Evolutionary conservation across 495 filamentous ascomycete species (phyloP).

Genomic region (Penicillium nucicola): DNA sequence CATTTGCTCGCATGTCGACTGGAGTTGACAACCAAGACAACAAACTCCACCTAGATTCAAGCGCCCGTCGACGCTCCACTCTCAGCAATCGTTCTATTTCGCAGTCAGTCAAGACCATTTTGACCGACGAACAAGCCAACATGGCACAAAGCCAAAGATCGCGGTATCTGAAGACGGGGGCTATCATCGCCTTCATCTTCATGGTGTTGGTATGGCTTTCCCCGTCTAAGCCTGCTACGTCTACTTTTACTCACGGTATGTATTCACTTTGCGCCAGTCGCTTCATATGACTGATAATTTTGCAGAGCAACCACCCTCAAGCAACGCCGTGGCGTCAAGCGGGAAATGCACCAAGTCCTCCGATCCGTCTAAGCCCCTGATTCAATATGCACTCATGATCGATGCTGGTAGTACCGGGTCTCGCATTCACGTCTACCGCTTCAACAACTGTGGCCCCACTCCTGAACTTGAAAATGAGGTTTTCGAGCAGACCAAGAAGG

Average conservation of each 20-base stretch:
- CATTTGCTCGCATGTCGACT: slow-evolving; percentile 49
- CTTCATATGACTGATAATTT: slow-evolving; percentile 7
- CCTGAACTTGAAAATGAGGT: slow-evolving; percentile 92
- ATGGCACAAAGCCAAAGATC: slow-evolving; percentile 72
- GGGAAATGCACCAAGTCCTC: slow-evolving; percentile 76
- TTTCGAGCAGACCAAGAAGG: slow-evolving; percentile 86
- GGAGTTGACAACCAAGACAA: slow-evolving; percentile 36
- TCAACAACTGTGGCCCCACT: slow-evolving; percentile 95
- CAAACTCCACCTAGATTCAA: slow-evolving; percentile 14
- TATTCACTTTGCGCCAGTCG: background rate
- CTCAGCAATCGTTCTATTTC: slow-evolving; percentile 20
- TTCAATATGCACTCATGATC: slow-evolving; percentile 98
- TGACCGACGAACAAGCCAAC: slow-evolving; percentile 30
- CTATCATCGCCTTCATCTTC: slow-evolving; percentile 69
- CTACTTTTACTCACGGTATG: slow-evolving; percentile 40
- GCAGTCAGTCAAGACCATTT: slow-evolving; percentile 8
- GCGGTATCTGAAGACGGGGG: slow-evolving; percentile 78
- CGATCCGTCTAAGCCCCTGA: slow-evolving; percentile 82
- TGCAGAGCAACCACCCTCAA: slow-evolving; percentile 26
- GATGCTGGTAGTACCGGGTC: slow-evolving; percentile 97
- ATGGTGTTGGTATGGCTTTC: slow-evolving; percentile 74
- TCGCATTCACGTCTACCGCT: slow-evolving; percentile 95
- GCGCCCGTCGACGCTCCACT: slow-evolving; percentile 33
- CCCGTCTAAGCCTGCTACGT: slow-evolving; percentile 45
- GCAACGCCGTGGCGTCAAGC: slow-evolving; percentile 25